phyloP scores from a whole-genome alignment of 352 stramenopile genomes.

The Pythium folliculosum region DNA sequence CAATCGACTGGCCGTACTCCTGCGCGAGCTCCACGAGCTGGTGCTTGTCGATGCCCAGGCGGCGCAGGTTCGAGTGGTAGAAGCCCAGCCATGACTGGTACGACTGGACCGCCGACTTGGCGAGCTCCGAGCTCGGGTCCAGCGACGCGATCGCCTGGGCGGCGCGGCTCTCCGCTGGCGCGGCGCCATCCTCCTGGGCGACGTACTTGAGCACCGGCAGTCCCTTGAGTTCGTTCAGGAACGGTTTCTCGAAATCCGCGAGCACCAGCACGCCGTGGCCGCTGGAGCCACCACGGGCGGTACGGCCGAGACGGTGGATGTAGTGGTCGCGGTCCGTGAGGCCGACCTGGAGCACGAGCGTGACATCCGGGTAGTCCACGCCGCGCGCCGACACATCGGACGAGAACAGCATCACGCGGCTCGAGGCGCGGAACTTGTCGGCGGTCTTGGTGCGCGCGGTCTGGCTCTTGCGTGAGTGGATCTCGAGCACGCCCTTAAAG shows the following conservation, averaged over 20 bases:
- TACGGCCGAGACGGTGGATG: constrained; percentile 95
- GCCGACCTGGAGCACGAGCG: constrained; percentile 82
- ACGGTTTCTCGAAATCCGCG: constrained; percentile 78
- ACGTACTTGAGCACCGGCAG: constrained; percentile 39
- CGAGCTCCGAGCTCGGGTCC: constrained; percentile 47
- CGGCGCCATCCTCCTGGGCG: constrained; percentile 27
- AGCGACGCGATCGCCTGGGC: constrained; percentile 39
- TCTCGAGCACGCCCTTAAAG: constrained; percentile 88
- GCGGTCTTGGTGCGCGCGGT: constrained; percentile 81
- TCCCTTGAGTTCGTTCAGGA: constrained; percentile 69
- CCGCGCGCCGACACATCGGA: constrained; percentile 94
- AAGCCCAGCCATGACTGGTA: constrained; percentile 96
- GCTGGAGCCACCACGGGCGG: constrained; percentile 86
- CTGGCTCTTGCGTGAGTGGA: constrained; percentile 96
- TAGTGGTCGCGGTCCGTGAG: constrained; percentile 91
- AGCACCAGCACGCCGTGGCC: constrained; percentile 85
- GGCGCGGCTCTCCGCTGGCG: constrained; percentile 6
- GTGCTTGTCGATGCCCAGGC: constrained; percentile 37
- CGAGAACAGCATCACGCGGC: constrained; percentile 92
- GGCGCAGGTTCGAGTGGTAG: constrained; percentile 85
- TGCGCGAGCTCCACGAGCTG: constrained; percentile 64
- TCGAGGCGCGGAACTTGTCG: constrained; percentile 85
- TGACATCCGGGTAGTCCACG: constrained; percentile 96
- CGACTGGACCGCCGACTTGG: constrained; percentile 77
- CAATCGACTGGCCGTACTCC: constrained; percentile 39